Conservation (phyloP, 1,284 basidiomycete genomes). For the Ceratobasidium sp. region DNA sequence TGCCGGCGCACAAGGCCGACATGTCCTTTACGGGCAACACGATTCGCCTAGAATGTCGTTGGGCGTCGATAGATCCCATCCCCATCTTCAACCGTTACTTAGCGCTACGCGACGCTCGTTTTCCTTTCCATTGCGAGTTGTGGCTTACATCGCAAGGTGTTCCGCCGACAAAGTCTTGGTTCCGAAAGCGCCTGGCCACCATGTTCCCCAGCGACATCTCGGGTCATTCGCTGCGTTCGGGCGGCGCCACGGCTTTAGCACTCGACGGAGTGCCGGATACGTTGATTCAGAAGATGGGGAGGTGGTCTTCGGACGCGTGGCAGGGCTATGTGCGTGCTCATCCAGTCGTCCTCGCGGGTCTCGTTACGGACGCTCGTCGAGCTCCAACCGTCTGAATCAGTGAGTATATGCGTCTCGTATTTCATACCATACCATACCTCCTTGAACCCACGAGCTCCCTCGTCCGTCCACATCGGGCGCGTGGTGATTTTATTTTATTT, state of each 20-base stretch:
- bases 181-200: slow-evolving; percentile 44
- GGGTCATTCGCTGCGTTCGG: slow-evolving; percentile 56
- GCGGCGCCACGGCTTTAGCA: slow-evolving; percentile 56
- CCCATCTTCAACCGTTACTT: slow-evolving; percentile 47
- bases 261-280: slow-evolving; percentile 51
- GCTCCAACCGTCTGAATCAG: no score
- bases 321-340: slow-evolving; percentile 56
- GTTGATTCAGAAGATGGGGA: slow-evolving; percentile 54
- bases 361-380: slow-evolving; percentile 4
- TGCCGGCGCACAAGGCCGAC: slow-evolving; percentile 55
- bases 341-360: slow-evolving; percentile 49
- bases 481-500: no score
- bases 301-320: slow-evolving; percentile 56
- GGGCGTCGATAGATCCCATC: slow-evolving; percentile 42
- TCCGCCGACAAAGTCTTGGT: slow-evolving; percentile 50
- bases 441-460: no score
- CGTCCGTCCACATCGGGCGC: no score
- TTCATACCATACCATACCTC: no score
- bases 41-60: slow-evolving; percentile 42
- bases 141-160: slow-evolving; percentile 49
- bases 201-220: slow-evolving; percentile 43
- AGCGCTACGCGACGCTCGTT: slow-evolving; percentile 47
- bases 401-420: no score
- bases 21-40: slow-evolving; percentile 52
- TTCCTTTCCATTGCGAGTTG: slow-evolving; percentile 48